A percentile compares a stretch with the other conserved stretches of the same genome.
Evolutionary conservation across 768 basidiomycete species (phyloP).

Genomic region (Macrocybe gigantea): DNA sequence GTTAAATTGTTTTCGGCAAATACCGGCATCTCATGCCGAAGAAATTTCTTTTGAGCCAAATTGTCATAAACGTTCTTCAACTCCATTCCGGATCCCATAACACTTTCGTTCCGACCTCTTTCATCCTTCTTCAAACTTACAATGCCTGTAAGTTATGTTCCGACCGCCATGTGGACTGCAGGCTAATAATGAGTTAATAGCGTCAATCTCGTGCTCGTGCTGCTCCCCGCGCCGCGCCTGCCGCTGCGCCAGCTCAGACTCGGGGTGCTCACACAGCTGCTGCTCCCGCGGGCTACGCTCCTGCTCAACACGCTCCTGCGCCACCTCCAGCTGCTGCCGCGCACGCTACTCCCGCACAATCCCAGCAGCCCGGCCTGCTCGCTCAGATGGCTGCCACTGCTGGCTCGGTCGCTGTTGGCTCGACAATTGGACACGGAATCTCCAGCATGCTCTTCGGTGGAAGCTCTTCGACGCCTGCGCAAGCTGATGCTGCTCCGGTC

Average conservation of each 20-base stretch:
- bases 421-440: conserved; percentile 85
- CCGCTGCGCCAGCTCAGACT: conserved; percentile 39
- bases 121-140: conserved; percentile 7
- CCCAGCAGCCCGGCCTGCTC: conserved; percentile 64
- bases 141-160: conserved; percentile 33
- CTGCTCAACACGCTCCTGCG: conserved; percentile 29
- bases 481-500: conserved; percentile 45
- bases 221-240: conserved; percentile 39
- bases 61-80: conserved; percentile 13
- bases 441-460: conserved; percentile 88
- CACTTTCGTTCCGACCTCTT: conserved; percentile 22
- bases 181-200: conserved; percentile 26
- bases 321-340: conserved; percentile 38
- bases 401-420: conserved; percentile 85
- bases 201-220: conserved; percentile 77
- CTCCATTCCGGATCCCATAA: conserved; percentile 7
- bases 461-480: conserved; percentile 36
- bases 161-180: neutral
- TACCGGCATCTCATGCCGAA: conserved; percentile 19
- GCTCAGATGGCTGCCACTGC: conserved; percentile 88
- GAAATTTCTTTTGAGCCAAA: conserved; percentile 8
- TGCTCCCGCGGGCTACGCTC: conserved; percentile 37
- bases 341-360: conserved; percentile 36
- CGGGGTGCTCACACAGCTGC: conserved; percentile 47
- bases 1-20: conserved; percentile 19